Evolutionary conservation across 805 yeast genomes (phyloP).

Genomic region (Metschnikowia lachancei): DNA sequence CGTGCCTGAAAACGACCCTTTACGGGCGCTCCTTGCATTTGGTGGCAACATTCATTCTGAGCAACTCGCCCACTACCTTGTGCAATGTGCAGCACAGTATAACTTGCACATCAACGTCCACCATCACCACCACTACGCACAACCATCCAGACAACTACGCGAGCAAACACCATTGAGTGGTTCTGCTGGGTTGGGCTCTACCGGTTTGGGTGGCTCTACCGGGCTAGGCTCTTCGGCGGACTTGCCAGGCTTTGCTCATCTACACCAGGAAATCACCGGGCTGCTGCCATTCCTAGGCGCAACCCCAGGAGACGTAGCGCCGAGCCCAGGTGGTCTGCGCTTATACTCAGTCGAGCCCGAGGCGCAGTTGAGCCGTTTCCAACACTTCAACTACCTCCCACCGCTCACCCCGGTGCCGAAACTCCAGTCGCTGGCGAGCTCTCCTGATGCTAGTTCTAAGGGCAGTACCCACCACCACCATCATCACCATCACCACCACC

Average conservation of each 20-base stretch:
- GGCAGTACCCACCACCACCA: constrained; percentile 14
- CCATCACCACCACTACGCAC: constrained; percentile 72
- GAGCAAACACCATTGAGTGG: not conserved
- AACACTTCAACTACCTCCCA: constrained; percentile 74
- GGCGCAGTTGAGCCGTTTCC: constrained; percentile 25
- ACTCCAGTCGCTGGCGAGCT: constrained; percentile 55
- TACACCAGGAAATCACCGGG: constrained; percentile 7
- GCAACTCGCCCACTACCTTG: constrained; percentile 53
- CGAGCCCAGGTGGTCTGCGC: not conserved
- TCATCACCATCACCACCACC: constrained; percentile 29
- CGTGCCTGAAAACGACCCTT: constrained; percentile 21
- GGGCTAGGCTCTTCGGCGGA: not conserved
- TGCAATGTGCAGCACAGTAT: constrained; percentile 58
- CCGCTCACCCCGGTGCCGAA: constrained; percentile 71
- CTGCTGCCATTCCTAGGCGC: constrained; percentile 5
- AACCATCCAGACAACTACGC: not conserved
- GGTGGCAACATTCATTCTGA: constrained; percentile 53
- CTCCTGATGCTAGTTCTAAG: constrained; percentile 29
- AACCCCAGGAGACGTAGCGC: not conserved
- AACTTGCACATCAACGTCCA: constrained; percentile 67
- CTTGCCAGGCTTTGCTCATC: constrained; percentile 7
- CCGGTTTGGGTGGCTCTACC: too few species aligned
- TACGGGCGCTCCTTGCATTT: constrained; percentile 23
- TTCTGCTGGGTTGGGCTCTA: too few species aligned
- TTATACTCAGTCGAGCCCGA: constrained; percentile 16